Base-by-base conservation (phyloP, 441 rosid genomes). In the Gossypium aridum region DNA sequence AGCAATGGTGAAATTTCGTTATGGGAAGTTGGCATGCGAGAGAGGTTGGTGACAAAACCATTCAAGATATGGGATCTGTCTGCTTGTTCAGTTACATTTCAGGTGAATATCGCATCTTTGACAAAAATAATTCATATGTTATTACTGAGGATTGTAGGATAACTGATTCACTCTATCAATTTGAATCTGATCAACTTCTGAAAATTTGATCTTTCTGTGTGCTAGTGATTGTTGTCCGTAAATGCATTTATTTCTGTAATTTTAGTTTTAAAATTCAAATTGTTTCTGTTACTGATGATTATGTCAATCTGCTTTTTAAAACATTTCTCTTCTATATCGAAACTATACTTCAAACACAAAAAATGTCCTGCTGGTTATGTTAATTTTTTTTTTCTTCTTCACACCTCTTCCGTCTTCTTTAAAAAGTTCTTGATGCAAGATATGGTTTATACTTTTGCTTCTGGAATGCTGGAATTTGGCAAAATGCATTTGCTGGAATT, bases 1-100 rank as follows among this genome's bases (percentile, higher is more conserved):
- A 76, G 57, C 25, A 72, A 73, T 73, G 83, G 83, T 69, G 83
- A 80, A 54, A 73, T 76, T 69, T 68, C 83, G 7, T 43, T 80
- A 25, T 80, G 83, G 83, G 83, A 80, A 28, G 71, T 76, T 56
- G 80, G 83, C 34, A 64, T 63, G 72, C 71, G 75, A 47, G 80
- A 80, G 63, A 76, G 72, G 56, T 59, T 80, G 67, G 80, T 73
- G 20, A 72, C 77, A 66, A 73, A 56, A 67, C 80, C 80, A 69
- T 80, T 80, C 75, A 80, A 73, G 66, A 73, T 76, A 73, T 55
- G 75, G 80, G 75, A 80, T 31, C 17, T 23, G 69, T 56, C 75
- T 55, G 2, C 64, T 47, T 72, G 80, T 73, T 73, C 83, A 43
- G 72, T 69, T 23, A 14, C 8, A 19, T 69, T 76, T 47, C 79